Conservation (phyloP, 257 asterid species). For the Coffea canephora region DNA sequence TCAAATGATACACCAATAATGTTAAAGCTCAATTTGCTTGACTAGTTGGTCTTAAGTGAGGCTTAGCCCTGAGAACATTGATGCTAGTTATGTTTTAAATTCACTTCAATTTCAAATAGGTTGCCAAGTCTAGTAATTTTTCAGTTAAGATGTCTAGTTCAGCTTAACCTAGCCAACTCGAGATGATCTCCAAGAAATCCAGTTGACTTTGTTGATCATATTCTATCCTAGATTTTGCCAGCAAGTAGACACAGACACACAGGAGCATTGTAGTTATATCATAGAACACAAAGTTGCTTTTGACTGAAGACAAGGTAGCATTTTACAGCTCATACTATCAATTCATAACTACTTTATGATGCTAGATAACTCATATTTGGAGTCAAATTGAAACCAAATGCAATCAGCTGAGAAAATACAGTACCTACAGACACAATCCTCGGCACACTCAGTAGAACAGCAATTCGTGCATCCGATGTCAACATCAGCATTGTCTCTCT, state of each 20-base stretch:
- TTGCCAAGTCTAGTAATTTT: not conserved
- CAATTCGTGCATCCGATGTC: constrained; percentile 87
- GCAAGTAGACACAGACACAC: too few species aligned
- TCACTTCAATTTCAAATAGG: not conserved
- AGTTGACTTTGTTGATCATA: too few species aligned
- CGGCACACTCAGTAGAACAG: constrained; percentile 57
- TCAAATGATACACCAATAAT: too few species aligned
- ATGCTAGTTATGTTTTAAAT: not conserved
- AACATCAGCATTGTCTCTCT: constrained; percentile 48
- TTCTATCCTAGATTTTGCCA: too few species aligned
- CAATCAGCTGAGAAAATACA: constrained; percentile 14
- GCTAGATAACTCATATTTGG: not conserved
- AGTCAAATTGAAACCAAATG: not conserved
- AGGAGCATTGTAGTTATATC: not conserved
- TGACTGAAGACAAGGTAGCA: not conserved
- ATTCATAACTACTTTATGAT: not conserved
- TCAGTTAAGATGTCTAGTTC: not conserved
- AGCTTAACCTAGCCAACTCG: not conserved
- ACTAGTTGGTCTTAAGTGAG: not conserved
- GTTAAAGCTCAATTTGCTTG: too few species aligned
- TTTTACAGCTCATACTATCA: not conserved
- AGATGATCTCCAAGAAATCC: too few species aligned
- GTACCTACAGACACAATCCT: constrained; percentile 89
- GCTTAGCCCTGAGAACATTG: not conserved
- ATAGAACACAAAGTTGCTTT: not conserved